These are phyloP conservation scores for Ceratocystis variospora DNA, from an alignment of 2,329 filamentous ascomycete species.

Conservation along the genomic window DNA sequence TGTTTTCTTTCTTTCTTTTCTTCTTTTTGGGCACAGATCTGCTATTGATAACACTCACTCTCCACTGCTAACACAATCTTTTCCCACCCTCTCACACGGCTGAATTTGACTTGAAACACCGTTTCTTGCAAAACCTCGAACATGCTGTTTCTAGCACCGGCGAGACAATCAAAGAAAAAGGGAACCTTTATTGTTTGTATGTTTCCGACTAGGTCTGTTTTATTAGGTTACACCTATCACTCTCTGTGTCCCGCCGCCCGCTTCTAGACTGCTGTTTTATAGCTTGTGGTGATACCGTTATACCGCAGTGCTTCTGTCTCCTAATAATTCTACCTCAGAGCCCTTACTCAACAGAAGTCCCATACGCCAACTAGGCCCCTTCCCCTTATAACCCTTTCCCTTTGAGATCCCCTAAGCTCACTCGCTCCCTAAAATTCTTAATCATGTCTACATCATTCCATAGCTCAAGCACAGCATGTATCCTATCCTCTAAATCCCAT, in stretches of 20 bases:
- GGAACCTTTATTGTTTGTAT: not conserved
- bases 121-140: not conserved
- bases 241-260: not conserved
- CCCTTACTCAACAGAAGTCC: not conserved
- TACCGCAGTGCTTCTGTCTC: not conserved
- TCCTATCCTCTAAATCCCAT: not conserved
- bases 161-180: not conserved
- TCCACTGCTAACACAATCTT: not conserved
- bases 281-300: not conserved
- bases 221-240: constrained; percentile 1
- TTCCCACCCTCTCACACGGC: not conserved
- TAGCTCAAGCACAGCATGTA: not conserved
- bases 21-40: too few species aligned
- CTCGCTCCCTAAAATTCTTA: not conserved
- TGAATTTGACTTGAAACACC: not conserved
- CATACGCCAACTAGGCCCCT: not conserved
- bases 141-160: not conserved
- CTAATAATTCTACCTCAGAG: too few species aligned
- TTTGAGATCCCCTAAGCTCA: not conserved
- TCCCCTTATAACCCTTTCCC: not conserved
- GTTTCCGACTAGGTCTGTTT: not conserved
- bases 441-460: not conserved
- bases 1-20: too few species aligned
- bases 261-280: not conserved
- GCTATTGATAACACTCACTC: not conserved